A percentile compares a stretch with the other conserved stretches of the same genome.
Conservation (phyloP, 148 eudicot genomes). For the Vaccinium macrocarpon region DNA sequence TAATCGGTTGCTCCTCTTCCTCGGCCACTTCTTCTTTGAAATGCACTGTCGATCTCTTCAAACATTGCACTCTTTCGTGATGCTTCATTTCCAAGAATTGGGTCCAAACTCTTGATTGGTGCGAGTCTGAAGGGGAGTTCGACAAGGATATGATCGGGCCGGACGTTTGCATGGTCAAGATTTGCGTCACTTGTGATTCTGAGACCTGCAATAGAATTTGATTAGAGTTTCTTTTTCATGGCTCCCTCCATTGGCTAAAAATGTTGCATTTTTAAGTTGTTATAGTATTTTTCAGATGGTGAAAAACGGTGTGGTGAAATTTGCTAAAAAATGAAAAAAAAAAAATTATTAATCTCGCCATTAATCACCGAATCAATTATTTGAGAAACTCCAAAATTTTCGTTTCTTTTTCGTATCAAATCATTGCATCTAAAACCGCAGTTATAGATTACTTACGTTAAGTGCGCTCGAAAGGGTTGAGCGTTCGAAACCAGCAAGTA, state of each 20-base stretch:
- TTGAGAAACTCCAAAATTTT: too few relatives aligned
- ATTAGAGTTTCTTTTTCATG: neutral
- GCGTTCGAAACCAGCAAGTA: conserved; percentile 72
- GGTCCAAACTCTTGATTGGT: conserved; percentile 33
- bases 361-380: too few relatives aligned
- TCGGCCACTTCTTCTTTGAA: neutral
- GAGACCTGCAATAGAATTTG: conserved; percentile 47
- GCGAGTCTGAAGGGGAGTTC: conserved; percentile 23
- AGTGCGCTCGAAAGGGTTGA: conserved; percentile 63
- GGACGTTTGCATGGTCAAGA: conserved; percentile 43
- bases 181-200: conserved; percentile 33
- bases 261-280: too few relatives aligned
- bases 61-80: conserved; percentile 37
- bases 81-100: conserved; percentile 45
- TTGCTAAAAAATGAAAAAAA: too few relatives aligned
- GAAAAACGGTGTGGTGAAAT: too few relatives aligned
- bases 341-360: too few relatives aligned
- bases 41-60: conserved; percentile 33
- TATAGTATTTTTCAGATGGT: too few relatives aligned
- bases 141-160: conserved; percentile 62
- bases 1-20: neutral
- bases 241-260: too few relatives aligned
- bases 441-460: conserved; percentile 44
- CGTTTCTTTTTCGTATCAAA: too few relatives aligned
- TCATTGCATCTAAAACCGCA: too few relatives aligned